A percentile compares a stretch with the other conserved stretches of the same genome.
Conservation (phyloP, 2,329 filamentous ascomycete species). For the Aspergillus sp. region DNA sequence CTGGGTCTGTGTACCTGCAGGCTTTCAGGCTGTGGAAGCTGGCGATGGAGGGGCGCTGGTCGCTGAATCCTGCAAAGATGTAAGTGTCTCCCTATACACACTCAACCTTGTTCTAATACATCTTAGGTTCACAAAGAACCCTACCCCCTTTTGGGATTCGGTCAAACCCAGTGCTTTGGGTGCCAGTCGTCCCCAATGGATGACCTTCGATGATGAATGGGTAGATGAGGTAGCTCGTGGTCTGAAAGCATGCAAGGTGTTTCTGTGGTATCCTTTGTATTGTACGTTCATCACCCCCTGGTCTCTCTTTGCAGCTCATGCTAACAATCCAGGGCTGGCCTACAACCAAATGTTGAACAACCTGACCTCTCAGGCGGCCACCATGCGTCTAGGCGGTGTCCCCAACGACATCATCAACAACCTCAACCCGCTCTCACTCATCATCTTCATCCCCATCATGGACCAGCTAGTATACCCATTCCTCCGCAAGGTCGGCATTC, state of each 20-base stretch:
- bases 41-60: constrained; percentile 66
- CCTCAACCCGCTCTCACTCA: constrained; percentile 55
- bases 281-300: constrained; percentile 29
- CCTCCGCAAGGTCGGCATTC: constrained; percentile 50
- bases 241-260: constrained; percentile 69
- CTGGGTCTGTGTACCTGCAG: constrained; percentile 71
- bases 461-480: constrained; percentile 56
- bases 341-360: constrained; percentile 60
- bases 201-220: constrained; percentile 82
- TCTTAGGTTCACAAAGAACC: constrained; percentile 20
- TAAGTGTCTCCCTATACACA: constrained; percentile 35
- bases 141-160: constrained; percentile 26
- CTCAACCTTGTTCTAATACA: background rate
- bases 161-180: constrained; percentile 38
- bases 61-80: constrained; percentile 61
- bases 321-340: constrained; percentile 38
- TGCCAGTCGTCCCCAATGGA: constrained; percentile 43
- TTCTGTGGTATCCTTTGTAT: constrained; percentile 59
- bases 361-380: constrained; percentile 57
- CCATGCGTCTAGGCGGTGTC: constrained; percentile 55
- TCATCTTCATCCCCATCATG: constrained; percentile 58
- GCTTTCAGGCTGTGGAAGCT: constrained; percentile 63
- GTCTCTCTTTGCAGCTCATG: background rate
- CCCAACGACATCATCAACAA: constrained; percentile 60
- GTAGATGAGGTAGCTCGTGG: constrained; percentile 76